These are phyloP conservation scores for Arthrinium phaeospermum DNA, from an alignment of 2,329 filamentous ascomycete species.

Conservation along the genomic window DNA sequence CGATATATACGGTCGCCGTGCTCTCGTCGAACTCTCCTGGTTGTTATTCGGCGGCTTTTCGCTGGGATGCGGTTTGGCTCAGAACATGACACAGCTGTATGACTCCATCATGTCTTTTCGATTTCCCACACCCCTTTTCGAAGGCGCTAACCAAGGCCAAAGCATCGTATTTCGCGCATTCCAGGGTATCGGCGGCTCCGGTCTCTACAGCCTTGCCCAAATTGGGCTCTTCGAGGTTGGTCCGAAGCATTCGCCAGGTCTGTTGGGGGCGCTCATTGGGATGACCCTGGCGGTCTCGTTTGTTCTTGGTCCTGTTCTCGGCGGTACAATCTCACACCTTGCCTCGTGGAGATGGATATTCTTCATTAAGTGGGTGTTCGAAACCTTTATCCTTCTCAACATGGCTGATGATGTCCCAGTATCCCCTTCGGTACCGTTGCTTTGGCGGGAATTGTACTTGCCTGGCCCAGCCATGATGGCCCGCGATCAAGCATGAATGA, in stretches of 20 bases:
- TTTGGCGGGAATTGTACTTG: conserved; percentile 52
- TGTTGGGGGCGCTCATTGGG: conserved; percentile 61
- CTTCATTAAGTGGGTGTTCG: conserved; percentile 60
- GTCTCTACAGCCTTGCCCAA: conserved; percentile 65
- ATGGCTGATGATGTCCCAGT: conserved; percentile 36
- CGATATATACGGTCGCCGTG: conserved; percentile 62
- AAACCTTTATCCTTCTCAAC: neutral
- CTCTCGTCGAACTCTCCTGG: conserved; percentile 57
- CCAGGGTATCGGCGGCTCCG: conserved; percentile 66
- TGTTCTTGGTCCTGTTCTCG: conserved; percentile 63
- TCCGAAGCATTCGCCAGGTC: conserved; percentile 55
- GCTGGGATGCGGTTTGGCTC: conserved; percentile 57
- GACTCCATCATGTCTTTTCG: conserved; percentile 27
- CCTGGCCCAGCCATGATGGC: conserved; percentile 49
- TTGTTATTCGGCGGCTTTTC: conserved; percentile 61
- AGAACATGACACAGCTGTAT: conserved; percentile 58
- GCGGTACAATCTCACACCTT: conserved; percentile 59
- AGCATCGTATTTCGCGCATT: conserved; percentile 65
- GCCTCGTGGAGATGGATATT: conserved; percentile 66
- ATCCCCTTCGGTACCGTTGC: conserved; percentile 55
- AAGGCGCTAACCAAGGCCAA: neutral
- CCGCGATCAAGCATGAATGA: conserved; percentile 45
- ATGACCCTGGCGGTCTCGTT: conserved; percentile 62
- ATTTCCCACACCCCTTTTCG: neutral
- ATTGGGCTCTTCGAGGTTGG: conserved; percentile 63